Evolutionary conservation across 306 rosid species (phyloP), one percentile per base, ranked within the genome.

Genomic region (Corylus heterophylla): DNA sequence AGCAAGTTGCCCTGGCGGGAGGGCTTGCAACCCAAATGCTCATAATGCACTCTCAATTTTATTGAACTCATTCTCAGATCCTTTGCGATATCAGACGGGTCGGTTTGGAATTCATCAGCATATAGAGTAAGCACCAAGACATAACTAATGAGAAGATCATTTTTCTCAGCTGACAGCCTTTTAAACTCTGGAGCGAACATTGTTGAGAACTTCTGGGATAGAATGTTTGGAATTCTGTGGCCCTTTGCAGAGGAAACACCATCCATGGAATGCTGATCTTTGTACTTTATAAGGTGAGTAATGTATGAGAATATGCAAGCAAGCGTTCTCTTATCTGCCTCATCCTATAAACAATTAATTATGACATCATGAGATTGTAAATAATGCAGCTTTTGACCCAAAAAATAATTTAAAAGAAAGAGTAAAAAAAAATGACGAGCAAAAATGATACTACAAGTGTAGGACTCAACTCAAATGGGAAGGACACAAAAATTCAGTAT

Each of bases 241-340:
- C 67, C 20, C 87, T 85, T 93, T 3, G 88, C 87, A 8, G 93
- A 83, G 75, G 88, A 77, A 79, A 72, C 61, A 47, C 87, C 80
- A 25, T 85, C 89, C 87, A 87, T 74, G 39, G 91, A 78, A 75
- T 88, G 83, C 82, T 79, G 86, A 73, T 93, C 97, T 84, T 89
- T 95, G 77, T 85, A 95, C 87, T 89, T 93, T 69, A 93, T 49
- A 70, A 95, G 97, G 87, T 95, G 97, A 2, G 86, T 91, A 78
- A 95, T 87, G 82, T 79, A 93, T 18, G 98, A 85, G 52, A 90
- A 83, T 80, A 95, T 89, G 89, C 88, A 83, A 50, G 82, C 85
- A 25, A 75, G 80, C 76, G 83, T 84, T 83, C 58, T 75, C 90
- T 87, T 89, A 77, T 88, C 95, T 25, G 79, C 87, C n/a, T 91